Base-by-base conservation (phyloP, 2,329 filamentous ascomycete species). In the Trichoderma pleuroti region DNA sequence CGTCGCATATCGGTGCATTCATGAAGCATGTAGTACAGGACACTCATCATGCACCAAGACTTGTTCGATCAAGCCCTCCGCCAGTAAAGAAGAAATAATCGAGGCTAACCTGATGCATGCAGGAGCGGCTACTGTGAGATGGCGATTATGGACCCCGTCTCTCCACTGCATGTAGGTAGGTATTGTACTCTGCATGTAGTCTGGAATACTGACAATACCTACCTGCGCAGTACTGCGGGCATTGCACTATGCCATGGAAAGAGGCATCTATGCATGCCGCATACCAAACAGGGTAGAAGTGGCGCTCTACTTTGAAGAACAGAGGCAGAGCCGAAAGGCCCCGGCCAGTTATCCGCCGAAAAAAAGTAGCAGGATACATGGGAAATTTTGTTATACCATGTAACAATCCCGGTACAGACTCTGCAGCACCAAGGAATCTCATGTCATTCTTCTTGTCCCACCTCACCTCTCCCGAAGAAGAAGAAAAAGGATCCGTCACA, bases 91-190 rank as follows among this genome's bases (percentile, higher is more conserved):
- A 16, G 30, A 52, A 60, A 49, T 28, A 28, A 36, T 68, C 65
- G 56, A 68, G 42, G 56, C 65, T 52, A 52, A 42, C 39, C 49
- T 69, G 57, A 59, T 62, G 67, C 59, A 63, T 69, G 39, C 67
- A 57, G 59, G 57, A 54, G 59, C 67, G 46, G 67, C 46, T 62
- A 63, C 32, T 63, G 34, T 59, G 26, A 70, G 49, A 63, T 32
- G 67, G 59, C 16, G 14, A 42, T 18, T 63, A 70, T 54, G 36
- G 36, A 61, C 24, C 46, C 46, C n/a, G 46, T 11, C 46, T 52
- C 46, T 6, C 46, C 46, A 52, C 46, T 52, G 46, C 46, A 11
- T 52, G 32, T 32, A 32, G 18, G 7, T 39, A 49, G 24, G 46
- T 52, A 1, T 21, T 24, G 46, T 52, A n/a, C n/a, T n/a, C n/a